Percentiles rank a stretch among this genome's conserved stretches.
These are phyloP conservation scores for Paralagenidium karlingii DNA, from an alignment of 352 stramenopile genomes.

Conservation along the genomic window DNA sequence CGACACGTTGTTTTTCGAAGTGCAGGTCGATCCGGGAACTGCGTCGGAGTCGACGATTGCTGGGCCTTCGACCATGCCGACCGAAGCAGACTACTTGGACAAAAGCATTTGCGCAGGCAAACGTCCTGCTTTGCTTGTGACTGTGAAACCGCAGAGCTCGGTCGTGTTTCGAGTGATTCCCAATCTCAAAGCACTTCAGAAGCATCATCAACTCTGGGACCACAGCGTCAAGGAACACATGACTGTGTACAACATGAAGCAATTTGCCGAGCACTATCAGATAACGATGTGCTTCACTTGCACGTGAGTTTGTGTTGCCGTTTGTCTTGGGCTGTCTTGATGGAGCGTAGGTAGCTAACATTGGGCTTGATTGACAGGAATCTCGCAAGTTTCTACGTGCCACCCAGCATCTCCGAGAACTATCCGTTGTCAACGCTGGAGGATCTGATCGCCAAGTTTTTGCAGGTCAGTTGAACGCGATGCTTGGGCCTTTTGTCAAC, in stretches of 20 bases:
- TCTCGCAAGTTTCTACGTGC: conserved; percentile 72
- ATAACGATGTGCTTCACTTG: conserved; percentile 78
- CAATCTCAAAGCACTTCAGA: conserved; percentile 52
- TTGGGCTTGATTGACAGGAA: conserved; percentile 24
- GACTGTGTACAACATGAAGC: conserved; percentile 84
- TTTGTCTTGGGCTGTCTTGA: not conserved
- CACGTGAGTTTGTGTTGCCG: conserved; percentile 26
- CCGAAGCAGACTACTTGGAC: conserved; percentile 50
- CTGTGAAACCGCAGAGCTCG: conserved; percentile 34
- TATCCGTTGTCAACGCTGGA: conserved; percentile 77
- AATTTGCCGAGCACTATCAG: conserved; percentile 83
- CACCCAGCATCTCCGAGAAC: conserved; percentile 68
- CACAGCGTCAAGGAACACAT: conserved; percentile 82
- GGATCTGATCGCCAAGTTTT: conserved; percentile 81
- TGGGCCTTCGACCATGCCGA: not conserved
- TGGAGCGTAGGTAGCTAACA: conserved; percentile 2
- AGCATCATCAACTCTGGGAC: conserved; percentile 75
- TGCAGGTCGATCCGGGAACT: conserved; percentile 30
- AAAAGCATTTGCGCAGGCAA: conserved; percentile 57
- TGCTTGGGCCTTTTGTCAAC: conserved; percentile 1
- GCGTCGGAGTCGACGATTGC: conserved; percentile 16
- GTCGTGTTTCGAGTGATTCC: conserved; percentile 59
- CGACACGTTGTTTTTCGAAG: conserved; percentile 77
- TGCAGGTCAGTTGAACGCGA: conserved; percentile 35
- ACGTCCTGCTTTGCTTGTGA: conserved; percentile 43